These are phyloP conservation scores for Alternaria sp. DNA, from an alignment of 2,329 filamentous ascomycete genomes.

Conservation along the genomic window DNA sequence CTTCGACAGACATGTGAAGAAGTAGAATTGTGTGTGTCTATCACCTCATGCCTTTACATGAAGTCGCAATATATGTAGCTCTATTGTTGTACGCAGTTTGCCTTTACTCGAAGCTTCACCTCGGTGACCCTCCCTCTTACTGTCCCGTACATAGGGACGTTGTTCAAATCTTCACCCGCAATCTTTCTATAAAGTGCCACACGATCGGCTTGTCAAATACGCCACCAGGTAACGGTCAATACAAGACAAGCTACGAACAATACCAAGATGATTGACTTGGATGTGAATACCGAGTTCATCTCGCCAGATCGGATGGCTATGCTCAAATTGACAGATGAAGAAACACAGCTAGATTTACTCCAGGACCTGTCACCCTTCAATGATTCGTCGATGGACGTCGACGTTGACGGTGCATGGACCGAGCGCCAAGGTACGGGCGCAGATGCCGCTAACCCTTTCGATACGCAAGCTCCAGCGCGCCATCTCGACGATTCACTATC, in stretches of 20 bases:
- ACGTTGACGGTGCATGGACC: slow-evolving; percentile 5
- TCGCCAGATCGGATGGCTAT: not conserved
- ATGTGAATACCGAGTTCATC: not conserved
- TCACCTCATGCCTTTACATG: not conserved
- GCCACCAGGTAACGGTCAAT: not conserved
- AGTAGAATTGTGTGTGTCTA: not conserved
- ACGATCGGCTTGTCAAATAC: not conserved
- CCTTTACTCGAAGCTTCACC: not conserved
- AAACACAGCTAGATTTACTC: not conserved
- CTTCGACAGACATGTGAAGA: too few relatives aligned
- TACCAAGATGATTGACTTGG: not conserved
- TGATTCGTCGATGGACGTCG: slow-evolving; percentile 9
- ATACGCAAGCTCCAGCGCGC: slow-evolving; percentile 18
- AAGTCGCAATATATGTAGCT: not conserved
- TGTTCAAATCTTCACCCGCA: not conserved
- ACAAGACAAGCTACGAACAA: not conserved
- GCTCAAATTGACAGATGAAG: not conserved
- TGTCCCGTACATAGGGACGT: accelerated
- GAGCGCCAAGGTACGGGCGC: slow-evolving; percentile 20
- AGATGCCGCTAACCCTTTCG: slow-evolving; percentile 24
- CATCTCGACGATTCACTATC: slow-evolving; percentile 23
- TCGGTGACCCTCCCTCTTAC: not conserved
- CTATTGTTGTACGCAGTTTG: not conserved
- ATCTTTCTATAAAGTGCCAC: not conserved
- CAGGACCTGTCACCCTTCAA: not conserved